A percentile compares a stretch with the other conserved stretches of the same genome.
phyloP scores from a whole-genome alignment of 352 stramenopile genomes.

The Peronospora destructor region DNA sequence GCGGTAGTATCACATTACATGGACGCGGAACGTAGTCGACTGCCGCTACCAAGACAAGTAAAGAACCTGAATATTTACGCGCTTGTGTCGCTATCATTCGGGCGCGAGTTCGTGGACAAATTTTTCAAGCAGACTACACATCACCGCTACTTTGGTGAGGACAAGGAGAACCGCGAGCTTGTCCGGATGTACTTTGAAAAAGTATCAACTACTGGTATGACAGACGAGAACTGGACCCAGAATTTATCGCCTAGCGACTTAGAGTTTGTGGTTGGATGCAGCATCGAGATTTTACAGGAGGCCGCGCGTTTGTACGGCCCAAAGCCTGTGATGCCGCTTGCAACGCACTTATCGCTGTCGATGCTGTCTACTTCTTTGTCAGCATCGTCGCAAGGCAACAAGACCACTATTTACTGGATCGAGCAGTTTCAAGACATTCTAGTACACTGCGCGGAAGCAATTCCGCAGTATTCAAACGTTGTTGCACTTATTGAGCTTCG shows the following conservation, averaged over 20 bases:
- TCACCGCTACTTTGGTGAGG: conserved; percentile 59
- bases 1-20: conserved; percentile 40
- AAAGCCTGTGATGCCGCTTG: conserved; percentile 27
- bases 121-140: conserved; percentile 72
- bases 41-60: conserved; percentile 47
- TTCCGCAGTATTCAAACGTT: conserved; percentile 57
- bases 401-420: conserved; percentile 70
- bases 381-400: conserved; percentile 36
- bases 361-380: conserved; percentile 34
- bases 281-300: conserved; percentile 72
- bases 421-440: conserved; percentile 73
- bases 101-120: conserved; percentile 47
- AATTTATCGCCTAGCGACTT: conserved; percentile 36
- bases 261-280: conserved; percentile 48
- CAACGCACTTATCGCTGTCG: conserved; percentile 34
- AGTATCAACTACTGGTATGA: conserved; percentile 60
- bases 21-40: conserved; percentile 36
- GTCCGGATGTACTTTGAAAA: conserved; percentile 79
- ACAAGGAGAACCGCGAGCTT: conserved; percentile 66
- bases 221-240: conserved; percentile 51
- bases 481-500: conserved; percentile 71
- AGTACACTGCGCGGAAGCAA: conserved; percentile 55
- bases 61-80: conserved; percentile 69
- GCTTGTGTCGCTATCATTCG: conserved; percentile 64
- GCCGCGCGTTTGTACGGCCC: conserved; percentile 63